phyloP scores from a whole-genome alignment of 805 yeast species.

The Pichia deserticola region DNA sequence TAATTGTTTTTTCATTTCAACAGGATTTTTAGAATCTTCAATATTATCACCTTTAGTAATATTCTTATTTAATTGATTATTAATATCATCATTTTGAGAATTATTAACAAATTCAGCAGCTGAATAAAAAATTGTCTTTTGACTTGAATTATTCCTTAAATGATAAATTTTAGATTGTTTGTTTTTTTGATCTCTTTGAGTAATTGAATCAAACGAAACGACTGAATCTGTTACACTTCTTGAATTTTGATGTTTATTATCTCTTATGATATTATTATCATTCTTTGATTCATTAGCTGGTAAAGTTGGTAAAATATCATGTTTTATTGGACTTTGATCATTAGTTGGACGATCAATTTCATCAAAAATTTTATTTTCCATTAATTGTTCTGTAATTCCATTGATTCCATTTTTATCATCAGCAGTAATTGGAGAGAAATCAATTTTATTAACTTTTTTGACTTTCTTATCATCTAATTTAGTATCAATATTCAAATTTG shows the following conservation, averaged over 20 bases:
- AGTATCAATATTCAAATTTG: too few species aligned
- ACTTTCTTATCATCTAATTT: too few species aligned
- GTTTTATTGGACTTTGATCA: not conserved
- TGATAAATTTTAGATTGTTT: constrained; percentile 18
- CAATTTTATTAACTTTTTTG: constrained; percentile 3
- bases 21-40: too few species aligned
- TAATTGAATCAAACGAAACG: constrained; percentile 8
- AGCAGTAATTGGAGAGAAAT: constrained; percentile 1
- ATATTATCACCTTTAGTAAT: not conserved
- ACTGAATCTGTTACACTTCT: constrained; percentile 4
- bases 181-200: constrained; percentile 1
- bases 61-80: too few species aligned
- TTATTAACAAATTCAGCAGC: constrained; percentile 28
- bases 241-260: not conserved
- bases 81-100: not conserved
- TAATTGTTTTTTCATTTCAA: not conserved
- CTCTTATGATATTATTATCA: too few species aligned
- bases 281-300: too few species aligned
- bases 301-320: not conserved
- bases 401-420: constrained; percentile 23
- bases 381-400: not conserved
- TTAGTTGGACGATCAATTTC: not conserved
- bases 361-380: not conserved
- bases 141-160: constrained; percentile 21
- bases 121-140: constrained; percentile 31